Base-by-base conservation (phyloP, 2,329 filamentous ascomycete species). In the Massarina eburnea region DNA sequence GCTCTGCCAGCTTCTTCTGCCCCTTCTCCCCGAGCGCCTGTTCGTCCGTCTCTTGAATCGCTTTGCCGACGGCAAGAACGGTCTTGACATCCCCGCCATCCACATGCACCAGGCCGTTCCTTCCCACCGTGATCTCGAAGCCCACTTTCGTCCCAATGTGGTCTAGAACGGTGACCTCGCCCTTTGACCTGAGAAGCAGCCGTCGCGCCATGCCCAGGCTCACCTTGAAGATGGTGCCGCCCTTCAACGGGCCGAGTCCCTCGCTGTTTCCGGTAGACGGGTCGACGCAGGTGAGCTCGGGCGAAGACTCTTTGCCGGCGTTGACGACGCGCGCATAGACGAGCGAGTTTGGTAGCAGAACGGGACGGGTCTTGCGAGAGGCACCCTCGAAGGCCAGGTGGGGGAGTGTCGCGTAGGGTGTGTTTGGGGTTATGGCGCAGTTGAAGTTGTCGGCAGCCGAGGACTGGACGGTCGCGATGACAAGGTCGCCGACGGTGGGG, bases 301-400 rank as follows among this genome's bases (percentile, higher is more conserved):
- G 81, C 63, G 96, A 90, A 74, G 91, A 89, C 38, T 70, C 61
- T 37, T 56, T 59, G 32, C 58, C 56, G 15, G 88, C 86, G 32
- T 86, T 81, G 21, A 81, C 77, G 34, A 99, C 83, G 51, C 92
- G 87, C 29, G 91, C 92, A 73, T 97, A 97, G 27, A 97, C 89
- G 21, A 96, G 75, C 41, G 89, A 84, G 29, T 90, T 90, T 12
- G 82, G 64, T 21, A 79, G 76, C 34, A 97, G 80, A 53, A 89
- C 80, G 0, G 94, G 94, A 1, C 91, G 81, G 2, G 89, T 96
- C 74, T 97, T 97, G 71, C 91, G 94, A 35, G 87, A 90, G 15
- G 91, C 94, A 52, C 85, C 84, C 71, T 97, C 92, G 68, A 99
- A 99, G n/a, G 91, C 83, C 17, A 97, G 80, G 56, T 95, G 88